Evolutionary conservation across 768 basidiomycete genomes (phyloP), one percentile per base, ranked within the genome.

Genomic region (Lentinus tigrinus): DNA sequence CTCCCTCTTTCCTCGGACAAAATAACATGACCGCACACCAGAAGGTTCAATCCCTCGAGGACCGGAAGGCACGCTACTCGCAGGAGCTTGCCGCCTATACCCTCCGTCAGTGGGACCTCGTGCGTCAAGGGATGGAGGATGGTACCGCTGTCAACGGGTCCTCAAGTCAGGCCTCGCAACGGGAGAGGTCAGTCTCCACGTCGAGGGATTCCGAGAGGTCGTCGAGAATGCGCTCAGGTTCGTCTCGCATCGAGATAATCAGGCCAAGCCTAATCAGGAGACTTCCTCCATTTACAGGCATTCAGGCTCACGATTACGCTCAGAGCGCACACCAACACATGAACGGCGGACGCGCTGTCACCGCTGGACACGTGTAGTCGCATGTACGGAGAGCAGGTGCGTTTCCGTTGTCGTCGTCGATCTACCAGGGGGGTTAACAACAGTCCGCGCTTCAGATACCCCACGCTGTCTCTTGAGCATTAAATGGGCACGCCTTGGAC

Each of bases 11-110:
- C 37, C 36, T 40, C 47, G 21, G 23, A 31, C 49, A n/a, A 37
- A 31, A 28, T 47, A 28, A 39, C 48, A 67, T 63, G 58, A 62
- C 64, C 9, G 39, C 58, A 13, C 6, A 52, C 16, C 54, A 39
- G 26, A 59, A 65, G 46, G 54, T 57, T 17, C 62, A 62, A 23
- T 64, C 68, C 24, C 23, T 70, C 55, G 72, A 73, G 44, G 51
- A 60, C 11, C 64, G 66, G 37, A 74, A 75, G 61, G 65, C 69
- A 21, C 72, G 67, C 37, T 77, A 77, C 55, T 64, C 75, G 21
- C 66, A 66, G 42, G 74, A 77, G 61, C 66, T 77, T 24, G 74
- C 74, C 4, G 72, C 69, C 4, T 73, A 77, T 54, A 77, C 75
- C n/a, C 67, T 75, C 52, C 66, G 66, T 39, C 75, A 77, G 63